Conservation (phyloP, 2,329 filamentous ascomycete species). For the Neonectria coccinea region DNA sequence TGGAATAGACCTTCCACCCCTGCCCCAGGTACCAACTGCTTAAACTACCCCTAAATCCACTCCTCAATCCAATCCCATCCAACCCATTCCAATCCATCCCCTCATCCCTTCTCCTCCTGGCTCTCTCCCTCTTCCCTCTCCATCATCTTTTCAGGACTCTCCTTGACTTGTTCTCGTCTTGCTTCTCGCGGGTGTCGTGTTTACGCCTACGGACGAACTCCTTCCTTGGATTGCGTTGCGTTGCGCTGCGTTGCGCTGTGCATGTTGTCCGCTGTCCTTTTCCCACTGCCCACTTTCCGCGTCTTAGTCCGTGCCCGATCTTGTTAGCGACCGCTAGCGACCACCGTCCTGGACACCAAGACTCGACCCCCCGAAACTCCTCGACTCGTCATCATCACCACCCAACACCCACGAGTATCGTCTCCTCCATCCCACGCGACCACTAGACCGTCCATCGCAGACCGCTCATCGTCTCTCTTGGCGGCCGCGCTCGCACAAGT, state of each 20-base stretch:
- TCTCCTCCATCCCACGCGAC: conserved; percentile 31
- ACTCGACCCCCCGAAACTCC: not conserved
- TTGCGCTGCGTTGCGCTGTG: not conserved
- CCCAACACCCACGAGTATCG: conserved; percentile 3
- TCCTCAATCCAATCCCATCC: conserved; percentile 35
- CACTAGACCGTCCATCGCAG: conserved; percentile 10
- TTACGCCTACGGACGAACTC: conserved; percentile 9
- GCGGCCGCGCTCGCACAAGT: conserved; percentile 31
- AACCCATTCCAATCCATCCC: conserved; percentile 36
- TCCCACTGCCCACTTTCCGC: not conserved
- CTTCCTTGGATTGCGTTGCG: not conserved
- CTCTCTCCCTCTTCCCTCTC: conserved; percentile 29
- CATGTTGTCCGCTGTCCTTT: not conserved
- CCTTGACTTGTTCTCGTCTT: conserved; percentile 9
- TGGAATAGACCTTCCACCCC: not conserved
- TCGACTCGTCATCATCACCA: conserved; percentile 18
- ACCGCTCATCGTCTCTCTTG: conserved; percentile 6
- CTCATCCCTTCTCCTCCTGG: conserved; percentile 33
- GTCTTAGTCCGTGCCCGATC: not conserved
- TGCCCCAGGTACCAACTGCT: not conserved
- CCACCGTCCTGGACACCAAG: not conserved
- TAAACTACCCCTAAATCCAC: conserved; percentile 24
- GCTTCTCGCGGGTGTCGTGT: conserved; percentile 4
- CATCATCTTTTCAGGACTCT: conserved; percentile 1
- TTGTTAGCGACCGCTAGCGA: conserved; percentile 3